Conservation (phyloP, 768 basidiomycete genomes). For the Suillus discolor region DNA sequence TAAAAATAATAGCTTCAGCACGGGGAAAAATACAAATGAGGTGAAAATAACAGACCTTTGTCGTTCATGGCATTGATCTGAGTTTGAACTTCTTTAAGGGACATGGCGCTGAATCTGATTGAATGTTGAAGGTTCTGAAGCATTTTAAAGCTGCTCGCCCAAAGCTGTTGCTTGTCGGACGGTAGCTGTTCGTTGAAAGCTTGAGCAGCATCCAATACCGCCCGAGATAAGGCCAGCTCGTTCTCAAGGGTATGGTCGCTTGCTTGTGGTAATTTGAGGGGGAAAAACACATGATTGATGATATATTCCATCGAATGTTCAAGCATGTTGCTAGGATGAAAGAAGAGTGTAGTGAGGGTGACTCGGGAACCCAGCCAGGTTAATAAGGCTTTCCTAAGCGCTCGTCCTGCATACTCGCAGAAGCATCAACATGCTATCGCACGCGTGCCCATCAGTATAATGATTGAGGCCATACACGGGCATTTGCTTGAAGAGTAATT, state of each 20-base stretch:
- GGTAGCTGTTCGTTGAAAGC: constrained; percentile 19
- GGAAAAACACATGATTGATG: constrained; percentile 46
- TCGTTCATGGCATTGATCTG: constrained; percentile 23
- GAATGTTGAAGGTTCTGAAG: constrained; percentile 23
- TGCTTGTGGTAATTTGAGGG: constrained; percentile 41
- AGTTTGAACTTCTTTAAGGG: constrained; percentile 14
- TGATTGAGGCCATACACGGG: not conserved
- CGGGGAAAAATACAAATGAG: not conserved
- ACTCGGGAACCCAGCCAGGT: too few relatives aligned
- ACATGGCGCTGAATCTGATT: constrained; percentile 11
- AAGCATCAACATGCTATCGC: not conserved
- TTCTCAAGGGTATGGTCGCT: constrained; percentile 31
- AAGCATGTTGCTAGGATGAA: not conserved
- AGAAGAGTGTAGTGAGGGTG: not conserved
- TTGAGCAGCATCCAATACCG: constrained; percentile 20
- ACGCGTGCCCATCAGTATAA: not conserved
- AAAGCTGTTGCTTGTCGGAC: constrained; percentile 19
- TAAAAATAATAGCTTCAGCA: not conserved
- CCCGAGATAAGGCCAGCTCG: constrained; percentile 30
- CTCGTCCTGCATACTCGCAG: not conserved
- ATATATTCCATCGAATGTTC: constrained; percentile 27
- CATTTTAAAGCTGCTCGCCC: constrained; percentile 36
- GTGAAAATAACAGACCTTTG: constrained; percentile 14
- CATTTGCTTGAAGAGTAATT: not conserved
- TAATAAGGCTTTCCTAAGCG: not conserved